Percentiles rank a stretch among this genome's conserved stretches.
Conservation (phyloP, 2,329 filamentous ascomycete genomes). For the Cercospora beticola region DNA sequence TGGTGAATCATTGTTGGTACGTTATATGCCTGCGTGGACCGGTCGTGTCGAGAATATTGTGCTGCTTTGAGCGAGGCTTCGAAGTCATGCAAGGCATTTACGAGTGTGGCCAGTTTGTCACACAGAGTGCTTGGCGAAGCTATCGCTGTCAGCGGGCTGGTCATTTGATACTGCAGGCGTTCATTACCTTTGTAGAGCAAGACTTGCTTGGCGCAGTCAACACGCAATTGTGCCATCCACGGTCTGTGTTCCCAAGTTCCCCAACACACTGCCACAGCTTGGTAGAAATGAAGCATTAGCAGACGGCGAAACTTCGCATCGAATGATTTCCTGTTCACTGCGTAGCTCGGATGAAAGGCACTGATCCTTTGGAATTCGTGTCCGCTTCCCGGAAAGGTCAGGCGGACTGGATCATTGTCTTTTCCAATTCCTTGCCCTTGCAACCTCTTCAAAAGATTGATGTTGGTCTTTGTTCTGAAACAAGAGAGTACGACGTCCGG, state of each 20-base stretch:
- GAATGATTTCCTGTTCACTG: background rate
- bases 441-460: background rate
- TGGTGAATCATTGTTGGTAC: too few species aligned
- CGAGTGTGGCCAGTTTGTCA: too few species aligned
- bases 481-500: background rate
- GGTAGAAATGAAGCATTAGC: background rate
- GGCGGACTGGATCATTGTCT: background rate
- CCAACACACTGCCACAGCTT: background rate
- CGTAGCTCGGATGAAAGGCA: background rate
- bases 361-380: background rate
- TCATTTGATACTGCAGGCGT: too few species aligned
- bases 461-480: background rate
- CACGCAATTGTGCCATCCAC: background rate
- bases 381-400: background rate
- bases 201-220: too few species aligned
- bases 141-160: too few species aligned
- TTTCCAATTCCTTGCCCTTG: background rate
- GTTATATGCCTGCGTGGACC: too few species aligned
- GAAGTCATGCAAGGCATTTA: too few species aligned
- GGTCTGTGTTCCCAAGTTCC: background rate
- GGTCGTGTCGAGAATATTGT: too few species aligned
- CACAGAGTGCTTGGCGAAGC: too few species aligned
- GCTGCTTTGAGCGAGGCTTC: too few species aligned
- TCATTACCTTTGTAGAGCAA: background rate
- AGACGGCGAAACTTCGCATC: background rate